phyloP scores from a whole-genome alignment of 2,329 filamentous ascomycete species.

The Passalora sequoiae region DNA sequence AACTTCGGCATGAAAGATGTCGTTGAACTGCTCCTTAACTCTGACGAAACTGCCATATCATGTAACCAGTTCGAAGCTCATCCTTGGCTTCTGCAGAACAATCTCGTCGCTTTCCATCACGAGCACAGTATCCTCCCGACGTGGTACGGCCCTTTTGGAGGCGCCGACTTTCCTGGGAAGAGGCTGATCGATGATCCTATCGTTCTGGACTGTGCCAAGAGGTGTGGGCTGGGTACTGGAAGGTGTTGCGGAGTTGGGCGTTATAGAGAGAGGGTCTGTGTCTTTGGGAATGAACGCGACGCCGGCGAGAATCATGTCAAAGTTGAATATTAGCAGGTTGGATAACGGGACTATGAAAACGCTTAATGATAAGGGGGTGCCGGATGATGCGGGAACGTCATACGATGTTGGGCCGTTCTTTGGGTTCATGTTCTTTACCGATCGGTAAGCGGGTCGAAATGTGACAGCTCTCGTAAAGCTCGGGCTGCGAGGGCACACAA shows the following conservation, averaged over 20 bases:
- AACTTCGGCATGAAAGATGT: slow-evolving; percentile 29
- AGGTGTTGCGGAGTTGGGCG: slow-evolving; percentile 53
- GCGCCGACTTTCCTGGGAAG: slow-evolving; percentile 24
- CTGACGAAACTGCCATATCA: slow-evolving; percentile 20
- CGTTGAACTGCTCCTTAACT: slow-evolving; percentile 20
- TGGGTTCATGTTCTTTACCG: neutral
- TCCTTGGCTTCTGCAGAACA: slow-evolving; percentile 25
- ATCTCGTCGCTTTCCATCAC: slow-evolving; percentile 19
- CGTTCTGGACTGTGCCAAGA: slow-evolving; percentile 60
- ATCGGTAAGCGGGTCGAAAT: no score
- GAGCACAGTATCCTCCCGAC: slow-evolving; percentile 23
- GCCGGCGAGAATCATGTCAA: slow-evolving; percentile 41
- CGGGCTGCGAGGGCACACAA: no score
- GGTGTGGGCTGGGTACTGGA: slow-evolving; percentile 54
- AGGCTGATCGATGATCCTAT: slow-evolving; percentile 51
- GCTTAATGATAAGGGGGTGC: slow-evolving; percentile 38
- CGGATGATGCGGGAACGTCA: slow-evolving; percentile 17
- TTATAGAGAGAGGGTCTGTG: slow-evolving; percentile 50
- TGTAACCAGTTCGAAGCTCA: slow-evolving; percentile 30
- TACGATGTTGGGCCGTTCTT: slow-evolving; percentile 9
- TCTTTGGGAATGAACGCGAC: slow-evolving; percentile 54
- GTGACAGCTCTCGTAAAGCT: no score
- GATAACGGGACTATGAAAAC: slow-evolving; percentile 34
- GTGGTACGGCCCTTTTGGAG: slow-evolving; percentile 27
- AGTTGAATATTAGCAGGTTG: slow-evolving; percentile 29